A percentile compares a stretch with the other conserved stretches of the same genome.
phyloP scores from a whole-genome alignment of 257 asterid species.

The Petrea volubilis region DNA sequence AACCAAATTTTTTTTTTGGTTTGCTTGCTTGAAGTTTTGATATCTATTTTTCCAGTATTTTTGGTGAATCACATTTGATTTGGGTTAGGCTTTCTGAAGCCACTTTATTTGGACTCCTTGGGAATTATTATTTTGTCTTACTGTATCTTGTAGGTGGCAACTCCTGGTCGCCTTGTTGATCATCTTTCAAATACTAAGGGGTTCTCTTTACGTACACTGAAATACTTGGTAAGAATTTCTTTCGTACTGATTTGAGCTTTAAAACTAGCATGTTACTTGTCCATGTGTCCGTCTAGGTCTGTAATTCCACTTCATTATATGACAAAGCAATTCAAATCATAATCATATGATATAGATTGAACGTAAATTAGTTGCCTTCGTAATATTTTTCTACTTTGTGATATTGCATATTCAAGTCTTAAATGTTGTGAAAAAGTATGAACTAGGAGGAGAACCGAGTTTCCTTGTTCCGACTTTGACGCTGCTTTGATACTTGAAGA shows the following conservation, averaged over 20 bases:
- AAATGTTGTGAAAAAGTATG: neutral
- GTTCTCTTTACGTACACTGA: constrained; percentile 69
- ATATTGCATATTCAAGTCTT: neutral
- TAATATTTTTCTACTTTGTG: neutral
- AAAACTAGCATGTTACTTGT: neutral
- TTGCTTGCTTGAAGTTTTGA: neutral
- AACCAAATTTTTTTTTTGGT: too few relatives aligned
- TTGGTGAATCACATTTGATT: neutral
- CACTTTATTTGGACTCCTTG: neutral
- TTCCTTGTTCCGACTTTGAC: neutral
- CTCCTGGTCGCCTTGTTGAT: constrained; percentile 95
- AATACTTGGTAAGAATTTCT: constrained; percentile 66
- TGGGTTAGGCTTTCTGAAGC: neutral
- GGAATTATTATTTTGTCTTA: neutral
- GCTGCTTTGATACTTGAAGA: neutral
- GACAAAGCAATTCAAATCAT: neutral
- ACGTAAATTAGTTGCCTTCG: neutral
- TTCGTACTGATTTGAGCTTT: constrained; percentile 19
- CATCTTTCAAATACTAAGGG: constrained; percentile 93
- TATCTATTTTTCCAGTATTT: neutral
- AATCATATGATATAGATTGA: neutral
- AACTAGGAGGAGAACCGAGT: neutral
- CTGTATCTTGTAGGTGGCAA: constrained; percentile 70
- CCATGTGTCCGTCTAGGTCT: neutral
- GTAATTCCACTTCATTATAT: neutral